Conservation (phyloP, 139 green algal species). For the Deuterostichococcus epilithicus region DNA sequence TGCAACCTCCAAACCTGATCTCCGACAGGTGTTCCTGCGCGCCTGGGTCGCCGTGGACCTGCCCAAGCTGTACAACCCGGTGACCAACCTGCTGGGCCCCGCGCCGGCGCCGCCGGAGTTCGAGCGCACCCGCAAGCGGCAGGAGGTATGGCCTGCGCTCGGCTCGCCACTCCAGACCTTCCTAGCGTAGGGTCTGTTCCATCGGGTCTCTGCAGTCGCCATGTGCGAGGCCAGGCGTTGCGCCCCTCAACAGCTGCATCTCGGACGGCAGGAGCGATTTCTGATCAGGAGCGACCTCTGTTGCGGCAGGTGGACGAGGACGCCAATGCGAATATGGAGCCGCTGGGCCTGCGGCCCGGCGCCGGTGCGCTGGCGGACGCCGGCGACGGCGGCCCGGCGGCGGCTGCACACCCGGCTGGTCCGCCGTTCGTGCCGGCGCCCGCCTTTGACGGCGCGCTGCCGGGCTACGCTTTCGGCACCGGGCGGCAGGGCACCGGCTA, state of each 20-base stretch:
- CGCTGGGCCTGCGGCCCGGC: not conserved
- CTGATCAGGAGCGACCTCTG: not conserved
- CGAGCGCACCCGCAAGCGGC: too few species aligned
- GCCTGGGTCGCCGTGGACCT: constrained; percentile 92
- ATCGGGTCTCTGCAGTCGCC: too few species aligned
- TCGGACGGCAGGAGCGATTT: too few species aligned
- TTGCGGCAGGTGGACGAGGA: not conserved
- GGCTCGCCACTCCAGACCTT: too few species aligned
- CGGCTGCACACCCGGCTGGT: not conserved
- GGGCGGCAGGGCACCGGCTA: constrained; percentile 71
- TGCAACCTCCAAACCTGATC: too few species aligned
- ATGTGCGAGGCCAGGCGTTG: too few species aligned
- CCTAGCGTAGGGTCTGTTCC: too few species aligned
- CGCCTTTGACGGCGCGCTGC: constrained; percentile 48
- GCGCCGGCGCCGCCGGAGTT: not conserved
- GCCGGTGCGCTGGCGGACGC: not conserved
- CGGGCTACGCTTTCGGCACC: constrained; percentile 69
- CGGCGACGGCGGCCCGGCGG: not conserved
- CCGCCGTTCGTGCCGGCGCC: constrained; percentile 38
- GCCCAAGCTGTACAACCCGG: constrained; percentile 88
- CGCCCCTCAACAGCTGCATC: too few species aligned
- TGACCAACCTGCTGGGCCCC: constrained; percentile 83
- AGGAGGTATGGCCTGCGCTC: not conserved
- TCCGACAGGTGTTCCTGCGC: constrained; percentile 48
- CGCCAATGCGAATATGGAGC: not conserved